Percentiles rank a stretch among this genome's conserved stretches.
These are phyloP conservation scores for Symbiodinium pilosum DNA, from an alignment of 73 alveolate genomes.

Conservation along the genomic window DNA sequence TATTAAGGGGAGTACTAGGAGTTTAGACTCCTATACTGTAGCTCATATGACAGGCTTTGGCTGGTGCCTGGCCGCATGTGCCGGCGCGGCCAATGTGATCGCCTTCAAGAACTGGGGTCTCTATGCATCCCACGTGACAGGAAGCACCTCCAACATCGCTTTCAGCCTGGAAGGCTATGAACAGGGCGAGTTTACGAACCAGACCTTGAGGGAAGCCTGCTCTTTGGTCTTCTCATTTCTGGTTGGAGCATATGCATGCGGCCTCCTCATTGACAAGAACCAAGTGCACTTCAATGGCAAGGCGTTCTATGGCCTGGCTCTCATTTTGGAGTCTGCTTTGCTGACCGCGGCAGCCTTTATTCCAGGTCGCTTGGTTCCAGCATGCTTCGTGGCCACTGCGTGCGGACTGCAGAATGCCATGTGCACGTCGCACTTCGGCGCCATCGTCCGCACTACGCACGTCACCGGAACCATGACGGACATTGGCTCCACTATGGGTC, in stretches of 20 bases:
- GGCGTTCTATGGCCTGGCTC: constrained; percentile 86
- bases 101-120: constrained; percentile 25
- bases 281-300: constrained; percentile 85
- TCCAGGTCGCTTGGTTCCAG: constrained; percentile 56
- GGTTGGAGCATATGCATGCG: constrained; percentile 77
- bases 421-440: constrained; percentile 93
- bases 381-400: constrained; percentile 52
- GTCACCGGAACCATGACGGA: constrained; percentile 32
- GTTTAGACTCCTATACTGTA: not conserved
- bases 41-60: constrained; percentile 15
- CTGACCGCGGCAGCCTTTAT: constrained; percentile 52
- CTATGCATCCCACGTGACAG: constrained; percentile 90
- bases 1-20: too few relatives aligned
- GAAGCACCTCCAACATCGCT: constrained; percentile 83
- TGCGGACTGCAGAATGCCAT: constrained; percentile 89
- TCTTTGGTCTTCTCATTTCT: constrained; percentile 43
- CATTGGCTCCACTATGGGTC: constrained; percentile 10
- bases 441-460: constrained; percentile 82
- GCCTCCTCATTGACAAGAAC: constrained; percentile 75
- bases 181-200: not conserved
- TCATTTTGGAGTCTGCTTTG: constrained; percentile 45
- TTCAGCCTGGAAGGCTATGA: constrained; percentile 50
- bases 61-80: constrained; percentile 63
- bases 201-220: constrained; percentile 53
- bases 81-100: constrained; percentile 47